Base-by-base conservation (phyloP, 192 early-diverging fungal genomes). In the Hyaloraphidium curvatum region DNA sequence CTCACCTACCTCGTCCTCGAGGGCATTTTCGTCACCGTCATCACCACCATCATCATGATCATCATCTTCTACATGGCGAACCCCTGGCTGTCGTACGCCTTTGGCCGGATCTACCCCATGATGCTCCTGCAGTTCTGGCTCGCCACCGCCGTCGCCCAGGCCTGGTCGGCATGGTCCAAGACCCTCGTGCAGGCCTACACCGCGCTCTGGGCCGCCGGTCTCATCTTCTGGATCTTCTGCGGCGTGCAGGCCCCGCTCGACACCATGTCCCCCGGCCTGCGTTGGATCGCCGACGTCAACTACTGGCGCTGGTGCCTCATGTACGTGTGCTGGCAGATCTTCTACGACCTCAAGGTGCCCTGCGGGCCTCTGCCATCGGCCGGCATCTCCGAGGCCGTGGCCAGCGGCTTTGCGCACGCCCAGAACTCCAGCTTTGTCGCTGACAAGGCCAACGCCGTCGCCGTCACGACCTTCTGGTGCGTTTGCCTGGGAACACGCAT, bases 141-240 rank as follows among this genome's bases (percentile, higher is more conserved):
- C 43, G 43, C 43, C 43, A 48, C 43, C 43, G 25, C 43, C 43
- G 43, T 48, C 17, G 14, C 43, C 17, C 43, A 48, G 19, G 11
- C 43, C 5, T 21, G 11, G 14, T 21, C 14, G 14, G 43, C 43
- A 9, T 48, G 43, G 43, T 48, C 43, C 11, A 48, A 48, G 43
- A 48, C 43, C 43, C 43, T 48, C 43, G 14, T 48, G 17, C 43
- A 48, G 43, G 43, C 43, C 23, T 48, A 48, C 43, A 48, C 43
- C 25, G 43, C 14, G 4, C 19, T 48, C 17, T 48, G 43, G 43
- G 43, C 43, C 19, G 43, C 4, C 19, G 43, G 43, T 48, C 43
- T 48, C 43, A 48, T 48, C 23, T 48, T 48, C 43, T 48, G 25
- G 17, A 25, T 25, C 23, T 48, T 48, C 43, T 48, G 17, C 25